These are phyloP conservation scores for Amylostereum chailletii DNA, from an alignment of 1,284 basidiomycete species.

Conservation along the genomic window DNA sequence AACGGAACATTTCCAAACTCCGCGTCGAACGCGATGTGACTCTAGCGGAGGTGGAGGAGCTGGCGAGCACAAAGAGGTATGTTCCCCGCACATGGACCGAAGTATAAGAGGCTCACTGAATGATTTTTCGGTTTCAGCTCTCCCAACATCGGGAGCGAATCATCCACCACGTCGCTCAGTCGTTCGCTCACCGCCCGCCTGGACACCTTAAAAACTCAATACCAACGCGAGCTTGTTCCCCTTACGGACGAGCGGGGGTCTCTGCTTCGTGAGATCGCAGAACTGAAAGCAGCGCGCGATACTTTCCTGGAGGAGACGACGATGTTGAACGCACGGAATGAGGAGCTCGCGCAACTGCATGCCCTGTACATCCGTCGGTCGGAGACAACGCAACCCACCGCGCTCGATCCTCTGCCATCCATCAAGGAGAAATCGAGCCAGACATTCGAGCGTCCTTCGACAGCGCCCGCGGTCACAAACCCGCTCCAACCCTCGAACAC, in stretches of 20 bases:
- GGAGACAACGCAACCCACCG: constrained; percentile 34
- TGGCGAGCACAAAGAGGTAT: constrained; percentile 67
- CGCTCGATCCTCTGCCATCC: constrained; percentile 16
- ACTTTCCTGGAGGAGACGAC: constrained; percentile 88
- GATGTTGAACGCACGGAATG: constrained; percentile 84
- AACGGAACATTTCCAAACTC: constrained; percentile 81
- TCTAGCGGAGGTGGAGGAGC: constrained; percentile 88
- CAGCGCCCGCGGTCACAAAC: neutral
- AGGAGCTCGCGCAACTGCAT: constrained; percentile 83
- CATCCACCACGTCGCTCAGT: constrained; percentile 43
- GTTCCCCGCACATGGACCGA: constrained; percentile 11
- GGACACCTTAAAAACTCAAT: constrained; percentile 83
- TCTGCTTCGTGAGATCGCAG: constrained; percentile 75
- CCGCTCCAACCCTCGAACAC: constrained; percentile 4
- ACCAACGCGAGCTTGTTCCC: constrained; percentile 79
- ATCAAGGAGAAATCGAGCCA: constrained; percentile 20
- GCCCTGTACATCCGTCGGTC: constrained; percentile 71
- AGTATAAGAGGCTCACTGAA: constrained; percentile 3
- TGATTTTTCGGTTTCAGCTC: constrained; percentile 15
- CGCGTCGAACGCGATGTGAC: constrained; percentile 87
- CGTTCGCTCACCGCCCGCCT: constrained; percentile 81
- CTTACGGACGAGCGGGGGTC: constrained; percentile 78
- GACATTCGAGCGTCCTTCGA: constrained; percentile 7
- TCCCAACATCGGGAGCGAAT: constrained; percentile 22
- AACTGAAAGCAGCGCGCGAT: constrained; percentile 82